Percentiles rank a stretch among this genome's conserved stretches.
These are phyloP conservation scores for Auriscalpium orientale DNA, from an alignment of 768 basidiomycete species.

Conservation along the genomic window DNA sequence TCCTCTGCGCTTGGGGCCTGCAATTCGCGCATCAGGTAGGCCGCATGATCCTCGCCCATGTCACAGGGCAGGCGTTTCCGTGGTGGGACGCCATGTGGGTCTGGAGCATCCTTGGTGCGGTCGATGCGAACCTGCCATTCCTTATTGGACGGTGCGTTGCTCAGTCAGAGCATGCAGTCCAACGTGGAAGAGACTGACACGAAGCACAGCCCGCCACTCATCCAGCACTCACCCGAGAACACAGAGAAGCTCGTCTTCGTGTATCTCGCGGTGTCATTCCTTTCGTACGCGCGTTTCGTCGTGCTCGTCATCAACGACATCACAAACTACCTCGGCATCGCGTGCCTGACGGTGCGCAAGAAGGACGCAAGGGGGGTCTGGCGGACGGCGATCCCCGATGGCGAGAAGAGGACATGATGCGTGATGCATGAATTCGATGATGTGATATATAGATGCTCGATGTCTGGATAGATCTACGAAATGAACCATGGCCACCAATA, in stretches of 20 bases:
- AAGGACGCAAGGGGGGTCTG: slow-evolving; percentile 66
- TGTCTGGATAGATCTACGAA: too few relatives aligned
- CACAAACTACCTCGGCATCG: slow-evolving; percentile 88
- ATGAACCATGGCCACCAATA: too few relatives aligned
- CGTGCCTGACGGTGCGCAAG: slow-evolving; percentile 88
- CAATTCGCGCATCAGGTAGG: slow-evolving; percentile 89
- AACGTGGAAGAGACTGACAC: neutral
- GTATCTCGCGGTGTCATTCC: slow-evolving; percentile 59
- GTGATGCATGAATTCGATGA: too few relatives aligned
- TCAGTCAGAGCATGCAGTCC: neutral
- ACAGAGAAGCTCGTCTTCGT: slow-evolving; percentile 67
- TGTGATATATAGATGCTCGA: too few relatives aligned
- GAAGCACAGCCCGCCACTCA: slow-evolving; percentile 48
- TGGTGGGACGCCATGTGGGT: slow-evolving; percentile 84
- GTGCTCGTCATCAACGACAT: slow-evolving; percentile 80
- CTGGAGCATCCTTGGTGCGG: slow-evolving; percentile 65
- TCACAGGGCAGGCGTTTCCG: slow-evolving; percentile 79
- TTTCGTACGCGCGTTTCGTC: slow-evolving; percentile 72
- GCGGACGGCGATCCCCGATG: slow-evolving; percentile 28
- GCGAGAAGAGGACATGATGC: slow-evolving; percentile 9
- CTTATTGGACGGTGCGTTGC: slow-evolving; percentile 54
- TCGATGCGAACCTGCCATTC: slow-evolving; percentile 76
- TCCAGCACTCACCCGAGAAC: slow-evolving; percentile 58
- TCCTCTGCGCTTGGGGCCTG: slow-evolving; percentile 88
- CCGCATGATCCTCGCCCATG: slow-evolving; percentile 87